These are phyloP conservation scores for Cucumis melo DNA, from an alignment of 306 rosid species.

Conservation along the genomic window DNA sequence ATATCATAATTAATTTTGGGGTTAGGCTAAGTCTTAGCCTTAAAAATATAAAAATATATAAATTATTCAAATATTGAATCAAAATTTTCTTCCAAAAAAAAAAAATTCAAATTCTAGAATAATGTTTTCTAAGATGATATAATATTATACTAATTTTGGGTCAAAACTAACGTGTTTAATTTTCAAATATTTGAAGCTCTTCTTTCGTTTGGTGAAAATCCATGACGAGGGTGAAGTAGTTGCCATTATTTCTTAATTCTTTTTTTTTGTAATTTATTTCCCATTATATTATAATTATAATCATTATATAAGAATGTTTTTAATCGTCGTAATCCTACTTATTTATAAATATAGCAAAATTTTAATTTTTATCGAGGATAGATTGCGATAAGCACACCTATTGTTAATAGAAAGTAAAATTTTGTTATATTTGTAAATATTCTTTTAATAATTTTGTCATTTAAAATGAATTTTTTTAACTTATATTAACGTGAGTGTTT, in stretches of 20 bases:
- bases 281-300: too few relatives aligned
- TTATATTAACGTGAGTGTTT: too few relatives aligned
- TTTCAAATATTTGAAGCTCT: neutral
- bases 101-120: neutral
- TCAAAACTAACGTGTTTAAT: constrained; percentile 6
- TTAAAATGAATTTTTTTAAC: too few relatives aligned
- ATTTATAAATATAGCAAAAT: too few relatives aligned
- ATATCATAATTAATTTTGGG: neutral
- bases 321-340: too few relatives aligned
- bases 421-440: too few relatives aligned
- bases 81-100: neutral
- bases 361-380: too few relatives aligned
- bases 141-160: neutral
- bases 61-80: neutral
- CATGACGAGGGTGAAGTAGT: neutral
- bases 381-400: too few relatives aligned
- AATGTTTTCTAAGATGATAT: neutral
- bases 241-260: neutral
- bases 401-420: too few relatives aligned
- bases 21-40: neutral
- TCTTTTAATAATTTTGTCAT: too few relatives aligned
- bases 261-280: too few relatives aligned
- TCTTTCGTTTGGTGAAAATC: neutral
- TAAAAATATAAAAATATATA: neutral
- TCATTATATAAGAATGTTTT: too few relatives aligned